Percentiles rank a stretch among this genome's conserved stretches.
Conservation (phyloP, 2,329 filamentous ascomycete species). For the Ceratocystiopsis brevicomis region DNA sequence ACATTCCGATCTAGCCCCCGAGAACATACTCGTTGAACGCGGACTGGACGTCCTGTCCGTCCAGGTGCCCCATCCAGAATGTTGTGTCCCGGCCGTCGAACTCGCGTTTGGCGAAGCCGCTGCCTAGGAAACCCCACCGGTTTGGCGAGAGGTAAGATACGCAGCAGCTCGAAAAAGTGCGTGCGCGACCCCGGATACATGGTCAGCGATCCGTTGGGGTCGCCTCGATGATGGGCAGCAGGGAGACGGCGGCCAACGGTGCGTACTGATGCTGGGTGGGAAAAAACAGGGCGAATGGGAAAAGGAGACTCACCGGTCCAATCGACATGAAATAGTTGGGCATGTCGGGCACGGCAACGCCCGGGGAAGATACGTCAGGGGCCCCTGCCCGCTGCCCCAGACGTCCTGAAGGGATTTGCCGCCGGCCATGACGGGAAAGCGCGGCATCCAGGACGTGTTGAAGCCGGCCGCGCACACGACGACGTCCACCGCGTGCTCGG, state of each 20-base stretch:
- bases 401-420: conserved; percentile 2
- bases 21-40: not conserved
- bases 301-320: not conserved
- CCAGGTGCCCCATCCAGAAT: conserved; percentile 14
- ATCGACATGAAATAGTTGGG: conserved; percentile 4
- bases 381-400: conserved; percentile 17
- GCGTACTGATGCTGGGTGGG: not conserved
- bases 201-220: conserved; percentile 6
- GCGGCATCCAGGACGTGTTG: conserved; percentile 12
- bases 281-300: too few relatives aligned
- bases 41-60: not conserved
- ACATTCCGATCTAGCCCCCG: not conserved
- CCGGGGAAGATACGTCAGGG: conserved; percentile 16
- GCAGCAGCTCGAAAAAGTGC: not conserved
- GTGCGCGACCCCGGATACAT: conserved; percentile 1
- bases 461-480: conserved; percentile 21
- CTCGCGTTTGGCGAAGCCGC: not conserved
- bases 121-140: conserved; percentile 13
- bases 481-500: conserved; percentile 11
- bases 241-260: not conserved
- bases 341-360: conserved; percentile 14
- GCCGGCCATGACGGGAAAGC: conserved; percentile 13
- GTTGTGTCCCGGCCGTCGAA: conserved; percentile 13
- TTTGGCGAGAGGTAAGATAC: conserved; percentile 11
- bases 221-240: conserved; percentile 2